Evolutionary conservation across 441 rosid genomes (phyloP).

Genomic region (Corymbia calophylla): DNA sequence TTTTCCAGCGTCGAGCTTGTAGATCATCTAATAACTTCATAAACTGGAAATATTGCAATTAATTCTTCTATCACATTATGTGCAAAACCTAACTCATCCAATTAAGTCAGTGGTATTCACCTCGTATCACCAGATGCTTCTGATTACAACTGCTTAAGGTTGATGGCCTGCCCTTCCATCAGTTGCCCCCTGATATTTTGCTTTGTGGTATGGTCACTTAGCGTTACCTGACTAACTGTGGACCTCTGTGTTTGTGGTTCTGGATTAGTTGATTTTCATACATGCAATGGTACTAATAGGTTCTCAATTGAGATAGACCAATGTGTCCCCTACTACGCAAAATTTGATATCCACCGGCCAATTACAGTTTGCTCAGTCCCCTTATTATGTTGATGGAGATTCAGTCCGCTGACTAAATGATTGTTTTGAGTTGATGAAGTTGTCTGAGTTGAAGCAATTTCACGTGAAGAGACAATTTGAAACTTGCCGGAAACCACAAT

Average conservation of each 20-base stretch:
- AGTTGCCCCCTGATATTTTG: neutral
- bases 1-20: constrained; percentile 8
- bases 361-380: constrained; percentile 58
- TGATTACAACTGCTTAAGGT: neutral
- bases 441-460: constrained; percentile 30
- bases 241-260: neutral
- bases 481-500: constrained; percentile 13
- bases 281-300: neutral
- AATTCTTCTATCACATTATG: neutral
- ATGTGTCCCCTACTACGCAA: neutral
- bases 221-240: neutral
- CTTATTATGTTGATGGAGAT: constrained; percentile 55
- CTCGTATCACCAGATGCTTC: neutral
- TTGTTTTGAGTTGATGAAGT: constrained; percentile 38
- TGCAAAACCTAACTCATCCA: neutral
- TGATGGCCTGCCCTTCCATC: neutral
- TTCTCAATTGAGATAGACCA: neutral
- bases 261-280: neutral
- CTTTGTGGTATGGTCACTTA: neutral
- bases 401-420: constrained; percentile 35
- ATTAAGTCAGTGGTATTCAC: neutral
- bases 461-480: constrained; percentile 26
- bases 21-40: constrained; percentile 16
- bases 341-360: neutral
- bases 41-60: neutral